Percentiles rank a stretch among this genome's conserved stretches.
Conservation (phyloP, 345 rosid genomes). For the Lumnitzera racemosa region DNA sequence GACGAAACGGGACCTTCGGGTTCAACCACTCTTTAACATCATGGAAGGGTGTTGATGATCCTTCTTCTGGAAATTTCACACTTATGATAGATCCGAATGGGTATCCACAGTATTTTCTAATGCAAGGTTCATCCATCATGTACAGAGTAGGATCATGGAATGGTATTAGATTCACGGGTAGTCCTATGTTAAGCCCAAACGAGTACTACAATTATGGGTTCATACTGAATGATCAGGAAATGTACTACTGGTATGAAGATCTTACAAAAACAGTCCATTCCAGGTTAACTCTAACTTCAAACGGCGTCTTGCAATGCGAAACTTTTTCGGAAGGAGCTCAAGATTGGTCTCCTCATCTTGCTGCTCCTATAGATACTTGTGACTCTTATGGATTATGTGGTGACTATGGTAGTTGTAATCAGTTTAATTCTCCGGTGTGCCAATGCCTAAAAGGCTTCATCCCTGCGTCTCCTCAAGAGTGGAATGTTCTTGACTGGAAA, state of each 20-base stretch:
- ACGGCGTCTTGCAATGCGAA: not conserved
- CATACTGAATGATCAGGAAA: constrained; percentile 1
- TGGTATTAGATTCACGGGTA: constrained; percentile 13
- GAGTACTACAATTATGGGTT: not conserved
- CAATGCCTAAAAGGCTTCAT: constrained; percentile 10
- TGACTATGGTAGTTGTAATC: constrained; percentile 4
- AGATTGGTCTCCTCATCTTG: not conserved
- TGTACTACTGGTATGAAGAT: not conserved
- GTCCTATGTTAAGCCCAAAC: not conserved
- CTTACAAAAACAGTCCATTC: not conserved
- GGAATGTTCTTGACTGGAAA: constrained; percentile 7
- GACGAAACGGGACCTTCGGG: constrained; percentile 1
- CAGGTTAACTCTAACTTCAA: not conserved
- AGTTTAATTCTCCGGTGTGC: not conserved
- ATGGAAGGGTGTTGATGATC: constrained; percentile 29
- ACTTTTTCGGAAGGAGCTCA: not conserved
- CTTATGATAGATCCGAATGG: constrained; percentile 10
- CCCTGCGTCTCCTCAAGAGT: constrained; percentile 5
- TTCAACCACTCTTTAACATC: constrained; percentile 19
- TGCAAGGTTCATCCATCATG: constrained; percentile 11
- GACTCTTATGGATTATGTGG: constrained; percentile 5
- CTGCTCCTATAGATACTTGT: not conserved
- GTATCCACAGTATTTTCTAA: constrained; percentile 16
- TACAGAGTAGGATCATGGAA: constrained; percentile 30
- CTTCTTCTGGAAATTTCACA: constrained; percentile 28